A percentile compares a stretch with the other conserved stretches of the same genome.
These are phyloP conservation scores for Jaltomata sinuosa DNA, from an alignment of 257 asterid species.

Conservation along the genomic window DNA sequence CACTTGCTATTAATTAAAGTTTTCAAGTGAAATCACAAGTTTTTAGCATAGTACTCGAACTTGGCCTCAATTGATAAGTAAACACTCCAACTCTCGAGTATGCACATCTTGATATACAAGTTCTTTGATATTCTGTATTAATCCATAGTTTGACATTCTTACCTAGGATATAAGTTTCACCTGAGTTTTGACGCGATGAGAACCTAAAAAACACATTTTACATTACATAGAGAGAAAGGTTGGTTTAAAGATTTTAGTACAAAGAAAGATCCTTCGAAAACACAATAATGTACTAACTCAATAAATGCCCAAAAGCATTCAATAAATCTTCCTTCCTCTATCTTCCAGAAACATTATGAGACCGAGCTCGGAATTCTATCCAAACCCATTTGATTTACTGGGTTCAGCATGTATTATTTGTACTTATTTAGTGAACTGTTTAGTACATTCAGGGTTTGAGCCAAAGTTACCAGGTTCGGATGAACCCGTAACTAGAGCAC, in stretches of 20 bases:
- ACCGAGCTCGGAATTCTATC: fast-evolving
- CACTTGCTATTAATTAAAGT: no score
- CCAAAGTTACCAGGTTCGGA: neutral
- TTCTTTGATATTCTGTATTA: neutral
- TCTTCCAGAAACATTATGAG: neutral
- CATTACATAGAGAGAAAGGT: neutral
- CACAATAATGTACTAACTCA: neutral
- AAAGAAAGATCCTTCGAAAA: neutral
- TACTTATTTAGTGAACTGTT: neutral
- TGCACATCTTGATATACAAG: no score
- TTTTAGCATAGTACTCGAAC: no score
- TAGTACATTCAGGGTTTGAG: neutral
- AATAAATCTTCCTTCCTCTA: neutral
- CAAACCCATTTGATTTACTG: neutral
- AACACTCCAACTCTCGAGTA: no score
- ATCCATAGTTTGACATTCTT: neutral
- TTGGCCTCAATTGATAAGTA: no score
- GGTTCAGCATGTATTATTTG: neutral
- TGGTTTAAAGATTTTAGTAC: neutral
- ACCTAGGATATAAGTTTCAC: no score
- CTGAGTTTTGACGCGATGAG: neutral
- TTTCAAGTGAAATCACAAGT: no score
- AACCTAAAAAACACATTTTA: neutral
- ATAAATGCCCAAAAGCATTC: neutral
- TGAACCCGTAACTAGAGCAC: neutral